A percentile compares a stretch with the other conserved stretches of the same genome.
These are phyloP conservation scores for Gossypium rotundifolium DNA, from an alignment of 345 rosid species.

Conservation along the genomic window DNA sequence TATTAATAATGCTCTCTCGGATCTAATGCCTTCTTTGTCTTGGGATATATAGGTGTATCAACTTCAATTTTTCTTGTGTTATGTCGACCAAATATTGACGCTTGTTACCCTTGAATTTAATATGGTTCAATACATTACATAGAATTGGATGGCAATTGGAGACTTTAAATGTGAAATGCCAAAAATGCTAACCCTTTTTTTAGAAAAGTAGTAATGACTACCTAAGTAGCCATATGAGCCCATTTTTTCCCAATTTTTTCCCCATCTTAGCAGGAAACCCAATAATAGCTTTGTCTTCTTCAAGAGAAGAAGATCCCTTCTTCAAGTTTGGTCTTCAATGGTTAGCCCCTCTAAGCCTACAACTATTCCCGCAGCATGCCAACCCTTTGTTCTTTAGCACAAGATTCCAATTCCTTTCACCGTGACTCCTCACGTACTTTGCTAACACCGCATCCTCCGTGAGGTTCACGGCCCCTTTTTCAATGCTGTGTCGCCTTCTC, in stretches of 20 bases:
- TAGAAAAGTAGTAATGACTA: background rate
- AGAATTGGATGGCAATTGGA: background rate
- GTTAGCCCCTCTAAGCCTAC: background rate
- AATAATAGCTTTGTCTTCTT: background rate
- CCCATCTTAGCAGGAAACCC: background rate
- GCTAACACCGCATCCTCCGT: background rate
- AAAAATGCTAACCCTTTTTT: no score
- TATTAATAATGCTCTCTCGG: no score
- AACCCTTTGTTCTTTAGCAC: background rate
- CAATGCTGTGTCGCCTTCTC: background rate
- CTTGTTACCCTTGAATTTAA: no score
- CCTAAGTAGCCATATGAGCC: slow-evolving; percentile 9
- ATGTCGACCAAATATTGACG: no score
- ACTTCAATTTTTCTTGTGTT: no score
- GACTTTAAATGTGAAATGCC: background rate
- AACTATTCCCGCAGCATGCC: background rate
- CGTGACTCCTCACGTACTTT: background rate
- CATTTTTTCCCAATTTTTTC: background rate
- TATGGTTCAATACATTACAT: no score
- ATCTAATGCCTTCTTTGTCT: no score
- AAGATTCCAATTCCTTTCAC: background rate
- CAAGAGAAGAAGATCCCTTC: background rate
- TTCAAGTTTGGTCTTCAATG: background rate
- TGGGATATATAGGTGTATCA: no score
- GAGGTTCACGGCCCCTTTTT: background rate